A percentile compares a stretch with the other conserved stretches of the same genome.
Conservation (phyloP, 2,329 filamentous ascomycete species). For the Triangularia verruculosa region DNA sequence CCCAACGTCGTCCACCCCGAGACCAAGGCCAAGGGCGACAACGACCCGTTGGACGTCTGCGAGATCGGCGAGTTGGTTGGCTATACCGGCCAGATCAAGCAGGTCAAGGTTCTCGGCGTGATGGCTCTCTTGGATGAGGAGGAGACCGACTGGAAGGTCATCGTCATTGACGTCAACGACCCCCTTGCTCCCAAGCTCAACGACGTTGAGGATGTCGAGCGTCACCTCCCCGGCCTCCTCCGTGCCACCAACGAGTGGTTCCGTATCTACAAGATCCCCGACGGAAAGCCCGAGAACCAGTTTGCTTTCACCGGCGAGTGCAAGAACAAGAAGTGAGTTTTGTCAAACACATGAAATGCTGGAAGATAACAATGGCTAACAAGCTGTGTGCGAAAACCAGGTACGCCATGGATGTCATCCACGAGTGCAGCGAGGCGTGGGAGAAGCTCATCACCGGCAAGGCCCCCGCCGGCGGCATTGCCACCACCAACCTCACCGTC, state of each 20-base stretch:
- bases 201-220: constrained; percentile 98
- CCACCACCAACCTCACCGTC: constrained; percentile 80
- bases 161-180: constrained; percentile 98
- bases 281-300: constrained; percentile 99
- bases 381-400: constrained; percentile 44
- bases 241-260: constrained; percentile 99
- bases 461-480: constrained; percentile 72
- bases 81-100: constrained; percentile 95
- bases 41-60: constrained; percentile 98
- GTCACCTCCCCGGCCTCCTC: constrained; percentile 93
- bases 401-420: constrained; percentile 92
- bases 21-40: constrained; percentile 99
- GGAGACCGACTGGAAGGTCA: constrained; percentile 99
- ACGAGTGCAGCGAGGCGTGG: constrained; percentile 96
- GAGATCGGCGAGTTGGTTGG: constrained; percentile 98
- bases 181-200: constrained; percentile 94
- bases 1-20: constrained; percentile 93
- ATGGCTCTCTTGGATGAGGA: constrained; percentile 99
- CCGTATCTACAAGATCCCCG: constrained; percentile 99
- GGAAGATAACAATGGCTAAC: not conserved
- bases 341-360: too few species aligned
- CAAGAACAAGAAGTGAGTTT: constrained; percentile 92
- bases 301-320: constrained; percentile 99
- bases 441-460: constrained; percentile 93
- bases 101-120: constrained; percentile 99